Conservation (phyloP, 73 alveolate species). For the Uronychia binucleata region DNA sequence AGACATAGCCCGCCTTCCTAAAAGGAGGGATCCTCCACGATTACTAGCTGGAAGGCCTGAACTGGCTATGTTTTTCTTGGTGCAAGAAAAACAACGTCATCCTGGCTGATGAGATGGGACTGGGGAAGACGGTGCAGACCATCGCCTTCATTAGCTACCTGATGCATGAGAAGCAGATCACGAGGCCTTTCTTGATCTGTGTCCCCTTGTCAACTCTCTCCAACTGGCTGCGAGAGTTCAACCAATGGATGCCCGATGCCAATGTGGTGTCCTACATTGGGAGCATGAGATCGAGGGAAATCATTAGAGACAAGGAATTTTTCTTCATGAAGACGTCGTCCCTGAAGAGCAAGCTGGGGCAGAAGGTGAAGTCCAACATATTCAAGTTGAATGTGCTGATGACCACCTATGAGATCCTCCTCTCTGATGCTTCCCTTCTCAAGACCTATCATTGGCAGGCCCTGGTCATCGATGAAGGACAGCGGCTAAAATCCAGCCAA, state of each 20-base stretch:
- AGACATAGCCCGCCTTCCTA: slow-evolving; percentile 80
- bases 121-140: slow-evolving; percentile 98
- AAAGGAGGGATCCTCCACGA: slow-evolving; percentile 84
- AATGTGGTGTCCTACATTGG: slow-evolving; percentile 81
- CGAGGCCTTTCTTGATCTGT: slow-evolving; percentile 86
- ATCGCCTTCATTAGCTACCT: slow-evolving; percentile 83
- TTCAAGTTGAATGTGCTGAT: slow-evolving; percentile 84
- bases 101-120: slow-evolving; percentile 99
- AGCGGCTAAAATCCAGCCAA: slow-evolving; percentile 89
- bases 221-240: slow-evolving; percentile 93
- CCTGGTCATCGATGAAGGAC: slow-evolving; percentile 96
- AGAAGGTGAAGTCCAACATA: not conserved
- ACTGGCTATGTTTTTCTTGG: slow-evolving; percentile 93
- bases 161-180: slow-evolving; percentile 51
- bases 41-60: slow-evolving; percentile 93
- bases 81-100: slow-evolving; percentile 86
- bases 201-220: slow-evolving; percentile 92
- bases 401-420: slow-evolving; percentile 87
- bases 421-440: slow-evolving; percentile 76
- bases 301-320: slow-evolving; percentile 39
- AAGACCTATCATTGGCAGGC: slow-evolving; percentile 81
- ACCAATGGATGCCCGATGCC: slow-evolving; percentile 89
- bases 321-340: not conserved
- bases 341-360: not conserved
- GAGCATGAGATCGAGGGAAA: slow-evolving; percentile 71